Percentiles rank a stretch among this genome's conserved stretches.
phyloP scores from a whole-genome alignment of 805 yeast genomes.

The Myxozyma lipomycoides region DNA sequence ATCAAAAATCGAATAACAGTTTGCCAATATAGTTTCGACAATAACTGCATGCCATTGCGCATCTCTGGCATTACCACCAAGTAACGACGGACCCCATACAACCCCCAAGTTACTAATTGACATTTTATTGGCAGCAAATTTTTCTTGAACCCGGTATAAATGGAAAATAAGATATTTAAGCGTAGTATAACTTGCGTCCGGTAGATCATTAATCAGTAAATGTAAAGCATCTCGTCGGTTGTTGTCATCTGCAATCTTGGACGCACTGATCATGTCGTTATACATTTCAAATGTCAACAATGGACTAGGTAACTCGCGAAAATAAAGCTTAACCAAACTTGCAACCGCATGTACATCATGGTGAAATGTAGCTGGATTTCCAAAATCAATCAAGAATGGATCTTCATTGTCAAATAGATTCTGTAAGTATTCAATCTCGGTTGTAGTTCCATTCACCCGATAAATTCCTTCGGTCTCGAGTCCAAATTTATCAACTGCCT shows the following conservation, averaged over 20 bases:
- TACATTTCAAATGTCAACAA: constrained; percentile 63
- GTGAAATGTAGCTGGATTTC: constrained; percentile 52
- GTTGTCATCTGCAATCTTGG: constrained; percentile 58
- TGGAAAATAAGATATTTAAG: constrained; percentile 81
- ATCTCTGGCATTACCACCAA: constrained; percentile 63
- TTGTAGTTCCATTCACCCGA: constrained; percentile 73
- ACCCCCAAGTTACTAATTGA: constrained; percentile 73
- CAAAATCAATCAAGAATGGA: constrained; percentile 60
- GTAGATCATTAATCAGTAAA: constrained; percentile 79
- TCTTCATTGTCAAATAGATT: constrained; percentile 48
- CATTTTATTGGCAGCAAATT: constrained; percentile 72
- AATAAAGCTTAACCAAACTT: constrained; percentile 76
- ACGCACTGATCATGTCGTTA: constrained; percentile 62
- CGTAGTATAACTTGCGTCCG: constrained; percentile 94
- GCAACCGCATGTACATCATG: constrained; percentile 90
- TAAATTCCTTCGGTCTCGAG: constrained; percentile 84
- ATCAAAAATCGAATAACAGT: constrained; percentile 77
- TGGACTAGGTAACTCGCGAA: constrained; percentile 82
- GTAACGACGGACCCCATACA: constrained; percentile 91
- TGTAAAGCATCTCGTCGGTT: constrained; percentile 73
- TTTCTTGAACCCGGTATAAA: constrained; percentile 63
- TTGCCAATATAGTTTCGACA: constrained; percentile 76
- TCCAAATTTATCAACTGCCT: constrained; percentile 81
- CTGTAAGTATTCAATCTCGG: constrained; percentile 67
- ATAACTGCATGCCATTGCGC: constrained; percentile 71